Evolutionary conservation across 2,329 filamentous ascomycete species (phyloP).

Genomic region (Fusarium succisae): DNA sequence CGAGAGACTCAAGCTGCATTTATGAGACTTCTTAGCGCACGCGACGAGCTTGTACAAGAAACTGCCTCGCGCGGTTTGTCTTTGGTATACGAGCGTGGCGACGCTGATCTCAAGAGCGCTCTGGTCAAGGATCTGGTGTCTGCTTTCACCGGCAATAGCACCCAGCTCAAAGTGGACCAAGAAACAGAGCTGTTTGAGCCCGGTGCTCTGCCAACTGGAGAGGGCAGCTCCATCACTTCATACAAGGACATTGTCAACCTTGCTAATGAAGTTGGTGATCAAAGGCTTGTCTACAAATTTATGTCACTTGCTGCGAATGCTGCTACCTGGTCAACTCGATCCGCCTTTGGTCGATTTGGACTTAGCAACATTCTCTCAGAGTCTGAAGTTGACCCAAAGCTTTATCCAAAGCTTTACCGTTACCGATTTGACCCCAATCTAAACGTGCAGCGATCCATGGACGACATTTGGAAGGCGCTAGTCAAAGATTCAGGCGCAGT

Average conservation of each 20-base stretch:
- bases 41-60: constrained; percentile 95
- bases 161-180: constrained; percentile 82
- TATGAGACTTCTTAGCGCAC: constrained; percentile 84
- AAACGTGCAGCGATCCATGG: constrained; percentile 95
- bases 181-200: constrained; percentile 95
- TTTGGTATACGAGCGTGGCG: constrained; percentile 94
- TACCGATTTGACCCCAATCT: constrained; percentile 96
- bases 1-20: constrained; percentile 87
- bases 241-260: constrained; percentile 98
- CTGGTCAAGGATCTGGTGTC: constrained; percentile 88
- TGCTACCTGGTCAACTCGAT: constrained; percentile 96
- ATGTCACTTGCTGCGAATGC: constrained; percentile 98
- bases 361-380: constrained; percentile 92
- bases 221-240: constrained; percentile 88
- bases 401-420: constrained; percentile 93
- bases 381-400: constrained; percentile 86
- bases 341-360: constrained; percentile 93
- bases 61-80: constrained; percentile 90
- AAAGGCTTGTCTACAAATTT: constrained; percentile 96
- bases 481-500: constrained; percentile 85
- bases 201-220: constrained; percentile 87
- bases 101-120: constrained; percentile 79
- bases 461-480: constrained; percentile 96
- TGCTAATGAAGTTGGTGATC: constrained; percentile 96
- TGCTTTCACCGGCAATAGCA: constrained; percentile 82